phyloP scores from a whole-genome alignment of 768 basidiomycete species.

The Neoboletus magnificus region DNA sequence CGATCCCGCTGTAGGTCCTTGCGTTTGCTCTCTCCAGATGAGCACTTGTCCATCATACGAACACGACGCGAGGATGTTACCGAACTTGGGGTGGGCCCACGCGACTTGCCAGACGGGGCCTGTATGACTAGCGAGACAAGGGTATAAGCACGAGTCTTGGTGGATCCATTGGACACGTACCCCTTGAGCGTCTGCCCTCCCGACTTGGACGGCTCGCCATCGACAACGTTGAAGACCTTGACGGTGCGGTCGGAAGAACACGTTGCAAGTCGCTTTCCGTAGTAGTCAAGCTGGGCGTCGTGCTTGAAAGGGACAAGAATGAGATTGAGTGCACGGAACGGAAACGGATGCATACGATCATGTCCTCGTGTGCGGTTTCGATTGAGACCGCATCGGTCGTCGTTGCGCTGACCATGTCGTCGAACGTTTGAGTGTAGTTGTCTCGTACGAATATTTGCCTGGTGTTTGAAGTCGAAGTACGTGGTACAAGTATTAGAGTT shows the following conservation, averaged over 20 bases:
- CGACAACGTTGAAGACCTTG: constrained; percentile 91
- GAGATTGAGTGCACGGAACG: neutral
- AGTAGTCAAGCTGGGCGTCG: constrained; percentile 97
- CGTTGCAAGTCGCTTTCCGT: constrained; percentile 93
- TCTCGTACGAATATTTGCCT: neutral
- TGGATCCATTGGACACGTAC: constrained; percentile 37
- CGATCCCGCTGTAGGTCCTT: constrained; percentile 49
- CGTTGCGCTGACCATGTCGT: constrained; percentile 34
- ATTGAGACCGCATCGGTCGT: constrained; percentile 75
- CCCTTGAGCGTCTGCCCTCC: constrained; percentile 77
- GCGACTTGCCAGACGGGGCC: constrained; percentile 98
- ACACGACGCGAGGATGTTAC: constrained; percentile 94
- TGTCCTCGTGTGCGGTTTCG: constrained; percentile 96
- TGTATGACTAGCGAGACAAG: constrained; percentile 63
- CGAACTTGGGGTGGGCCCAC: constrained; percentile 98
- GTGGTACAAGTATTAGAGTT: neutral
- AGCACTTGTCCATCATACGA: constrained; percentile 98
- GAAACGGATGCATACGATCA: constrained; percentile 65
- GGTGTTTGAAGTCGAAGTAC: neutral
- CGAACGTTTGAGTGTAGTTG: neutral
- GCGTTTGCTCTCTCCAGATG: constrained; percentile 90
- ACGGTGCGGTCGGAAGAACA: constrained; percentile 96
- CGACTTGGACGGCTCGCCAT: constrained; percentile 73
- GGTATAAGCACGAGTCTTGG: neutral
- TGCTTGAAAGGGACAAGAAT: constrained; percentile 52